Evolutionary conservation across 2,329 filamentous ascomycete genomes (phyloP).

Genomic region (Penicillium frequentans): DNA sequence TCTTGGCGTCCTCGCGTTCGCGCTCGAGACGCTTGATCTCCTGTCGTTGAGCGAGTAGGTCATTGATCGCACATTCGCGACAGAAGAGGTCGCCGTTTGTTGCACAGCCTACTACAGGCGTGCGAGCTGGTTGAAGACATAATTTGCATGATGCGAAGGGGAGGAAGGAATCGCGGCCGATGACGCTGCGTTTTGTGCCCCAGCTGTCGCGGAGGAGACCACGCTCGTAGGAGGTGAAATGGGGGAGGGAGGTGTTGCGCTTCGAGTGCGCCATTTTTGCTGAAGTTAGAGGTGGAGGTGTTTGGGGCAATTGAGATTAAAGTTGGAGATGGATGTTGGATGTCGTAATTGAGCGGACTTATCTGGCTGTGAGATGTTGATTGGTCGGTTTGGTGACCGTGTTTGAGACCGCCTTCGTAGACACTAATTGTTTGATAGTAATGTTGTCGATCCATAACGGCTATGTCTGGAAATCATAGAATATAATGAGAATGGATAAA

Average conservation of each 20-base stretch:
- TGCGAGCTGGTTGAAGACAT: constrained; percentile 76
- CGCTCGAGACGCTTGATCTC: constrained; percentile 83
- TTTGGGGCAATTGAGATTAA: not conserved
- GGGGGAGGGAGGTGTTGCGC: constrained; percentile 85
- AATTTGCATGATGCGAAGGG: constrained; percentile 86
- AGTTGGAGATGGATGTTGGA: not conserved
- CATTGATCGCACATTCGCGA: constrained; percentile 86
- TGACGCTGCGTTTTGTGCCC: constrained; percentile 77
- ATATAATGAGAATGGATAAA: too few species aligned
- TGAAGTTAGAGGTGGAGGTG: not conserved
- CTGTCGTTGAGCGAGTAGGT: constrained; percentile 87
- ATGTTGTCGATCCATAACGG: too few species aligned
- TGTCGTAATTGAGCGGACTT: not conserved
- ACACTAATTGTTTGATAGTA: too few species aligned
- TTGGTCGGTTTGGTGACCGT: not conserved
- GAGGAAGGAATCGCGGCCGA: constrained; percentile 87
- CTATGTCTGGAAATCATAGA: too few species aligned
- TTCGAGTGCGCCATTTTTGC: constrained; percentile 57
- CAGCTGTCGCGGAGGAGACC: constrained; percentile 77
- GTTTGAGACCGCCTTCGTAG: not conserved
- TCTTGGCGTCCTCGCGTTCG: constrained; percentile 59
- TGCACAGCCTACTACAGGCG: constrained; percentile 82
- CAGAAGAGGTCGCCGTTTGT: constrained; percentile 86
- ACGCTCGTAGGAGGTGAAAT: constrained; percentile 93
- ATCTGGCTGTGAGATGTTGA: not conserved